Base-by-base conservation (phyloP, 805 yeast genomes). In the Maudiozyma serrabonitensis region DNA sequence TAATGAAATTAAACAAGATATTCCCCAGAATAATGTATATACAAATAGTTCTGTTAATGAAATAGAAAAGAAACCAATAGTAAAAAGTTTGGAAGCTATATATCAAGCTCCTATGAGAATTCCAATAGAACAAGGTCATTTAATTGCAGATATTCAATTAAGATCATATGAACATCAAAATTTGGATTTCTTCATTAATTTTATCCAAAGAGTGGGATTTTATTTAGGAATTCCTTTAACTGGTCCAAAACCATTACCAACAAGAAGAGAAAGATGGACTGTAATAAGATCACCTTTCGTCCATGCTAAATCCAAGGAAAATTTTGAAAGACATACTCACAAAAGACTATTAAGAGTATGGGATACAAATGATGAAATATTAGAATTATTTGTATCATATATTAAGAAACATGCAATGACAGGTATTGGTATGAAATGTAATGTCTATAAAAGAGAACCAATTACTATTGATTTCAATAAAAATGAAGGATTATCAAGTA, bases 201-300 rank as follows among this genome's bases (percentile, higher is more conserved):
- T 93, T 67, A 87, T 93, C 3, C 72, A 85, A 49, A 80, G 99
- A 68, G 88, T 89, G 0, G 98, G 96, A 0, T 93, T 78, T 65
- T 93, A 86, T 68, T 71, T 93, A 57, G 91, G 95, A 8, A 81
- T 93, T 56, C 96, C 98, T 16, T 80, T 85, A 34, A 77, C 81
- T 13, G 90, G 89, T 1, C 83, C 91, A 18, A 74, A 72, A 34
- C 86, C 82, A 45, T 66, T 79, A 54, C 84, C 80, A 54, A 81
- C 84, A 3, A 84, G 80, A 63, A 79, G 82, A 58, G 86, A 91
- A 67, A 78, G 89, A 57, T 91, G 96, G 87, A 93, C 99, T 0
- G 96, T 93, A 42, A 89, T 84, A 60, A 79, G 83, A 65, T 82
- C 96, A 3, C 97, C 97, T 1, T 93, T 93, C 66, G 96, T 86